These are phyloP conservation scores for Nakaseomyces kungkrabaensis DNA, from an alignment of 1,139 yeast genomes.

Conservation along the genomic window DNA sequence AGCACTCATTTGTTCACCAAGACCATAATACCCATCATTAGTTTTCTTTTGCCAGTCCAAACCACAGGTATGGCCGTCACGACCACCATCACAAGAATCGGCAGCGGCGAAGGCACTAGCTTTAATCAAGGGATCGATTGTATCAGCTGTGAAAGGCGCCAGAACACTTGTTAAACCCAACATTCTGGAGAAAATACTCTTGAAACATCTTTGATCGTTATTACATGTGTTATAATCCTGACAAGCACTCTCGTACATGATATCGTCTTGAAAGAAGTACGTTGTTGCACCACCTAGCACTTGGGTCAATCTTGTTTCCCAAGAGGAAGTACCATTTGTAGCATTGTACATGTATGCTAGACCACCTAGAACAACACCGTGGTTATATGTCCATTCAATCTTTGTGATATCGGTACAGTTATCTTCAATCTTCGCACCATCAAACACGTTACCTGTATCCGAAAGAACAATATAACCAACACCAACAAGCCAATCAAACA, in stretches of 20 bases:
- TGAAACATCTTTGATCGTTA: conserved; percentile 55
- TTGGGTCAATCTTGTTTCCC: conserved; percentile 41
- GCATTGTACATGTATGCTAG: conserved; percentile 51
- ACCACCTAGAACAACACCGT: conserved; percentile 51
- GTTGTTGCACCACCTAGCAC: conserved; percentile 36
- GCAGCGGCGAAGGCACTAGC: conserved; percentile 60
- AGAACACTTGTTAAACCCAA: conserved; percentile 41
- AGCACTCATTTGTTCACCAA: conserved; percentile 75
- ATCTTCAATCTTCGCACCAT: conserved; percentile 45
- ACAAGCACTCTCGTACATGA: conserved; percentile 54
- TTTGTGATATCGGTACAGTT: conserved; percentile 43
- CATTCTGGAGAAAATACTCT: conserved; percentile 48
- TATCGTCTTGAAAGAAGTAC: conserved; percentile 34
- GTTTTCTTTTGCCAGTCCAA: conserved; percentile 44
- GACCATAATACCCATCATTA: conserved; percentile 61
- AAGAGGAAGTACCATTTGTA: conserved; percentile 39
- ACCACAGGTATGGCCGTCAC: conserved; percentile 72
- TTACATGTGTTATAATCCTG: conserved; percentile 39
- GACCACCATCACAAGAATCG: conserved; percentile 60
- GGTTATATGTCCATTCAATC: conserved; percentile 53
- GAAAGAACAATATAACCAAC: conserved; percentile 37
- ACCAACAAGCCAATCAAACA: conserved; percentile 51
- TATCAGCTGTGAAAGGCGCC: conserved; percentile 39
- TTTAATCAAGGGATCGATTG: conserved; percentile 34
- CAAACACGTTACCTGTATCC: conserved; percentile 37